Conservation (phyloP, 805 yeast genomes). For the Candida tibetensis region DNA sequence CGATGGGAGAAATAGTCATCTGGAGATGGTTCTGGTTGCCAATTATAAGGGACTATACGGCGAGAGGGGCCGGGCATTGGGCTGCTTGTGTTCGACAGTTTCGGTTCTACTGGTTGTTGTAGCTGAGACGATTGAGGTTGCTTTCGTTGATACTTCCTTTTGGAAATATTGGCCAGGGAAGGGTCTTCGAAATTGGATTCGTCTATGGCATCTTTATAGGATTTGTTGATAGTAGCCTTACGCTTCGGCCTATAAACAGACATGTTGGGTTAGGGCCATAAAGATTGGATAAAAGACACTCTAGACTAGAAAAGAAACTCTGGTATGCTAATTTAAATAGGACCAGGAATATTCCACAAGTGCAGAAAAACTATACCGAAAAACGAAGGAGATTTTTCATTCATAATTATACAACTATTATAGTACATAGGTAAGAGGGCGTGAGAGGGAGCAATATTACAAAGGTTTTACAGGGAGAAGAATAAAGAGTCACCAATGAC, state of each 20-base stretch:
- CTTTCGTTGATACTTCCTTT: constrained; percentile 3
- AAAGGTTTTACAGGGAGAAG: no score
- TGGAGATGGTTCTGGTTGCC: constrained; percentile 45
- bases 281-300: not conserved
- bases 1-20: constrained; percentile 42
- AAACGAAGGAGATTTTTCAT: constrained; percentile 1
- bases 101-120: not conserved
- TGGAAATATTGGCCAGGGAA: constrained; percentile 1
- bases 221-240: constrained; percentile 36
- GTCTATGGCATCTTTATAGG: constrained; percentile 32
- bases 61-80: not conserved
- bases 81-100: constrained; percentile 1
- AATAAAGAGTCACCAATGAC: no score
- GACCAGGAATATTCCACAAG: not conserved
- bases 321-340: no score
- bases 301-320: not conserved
- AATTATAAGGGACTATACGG: constrained; percentile 40
- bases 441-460: no score
- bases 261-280: constrained; percentile 9
- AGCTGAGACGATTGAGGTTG: not conserved
- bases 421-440: no score
- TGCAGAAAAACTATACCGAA: not conserved
- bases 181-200: constrained; percentile 23
- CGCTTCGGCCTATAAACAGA: constrained; percentile 32
- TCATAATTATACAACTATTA: constrained; percentile 2